phyloP scores from a whole-genome alignment of 73 alveolate genomes.

The Paramecium octaurelia region DNA sequence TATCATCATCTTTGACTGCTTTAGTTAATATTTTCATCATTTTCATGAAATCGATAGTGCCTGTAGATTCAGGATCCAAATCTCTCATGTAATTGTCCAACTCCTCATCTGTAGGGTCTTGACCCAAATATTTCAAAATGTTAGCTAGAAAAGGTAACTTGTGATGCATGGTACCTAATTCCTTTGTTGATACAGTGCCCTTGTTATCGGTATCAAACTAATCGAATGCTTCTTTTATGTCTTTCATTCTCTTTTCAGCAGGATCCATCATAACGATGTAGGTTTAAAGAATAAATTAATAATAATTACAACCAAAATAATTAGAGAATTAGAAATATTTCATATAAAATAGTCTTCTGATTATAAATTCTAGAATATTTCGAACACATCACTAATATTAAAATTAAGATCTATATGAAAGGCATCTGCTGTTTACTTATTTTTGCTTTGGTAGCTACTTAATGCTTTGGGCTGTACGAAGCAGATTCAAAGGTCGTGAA shows the following conservation, averaged over 20 bases:
- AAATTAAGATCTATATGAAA: background rate
- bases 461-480: background rate
- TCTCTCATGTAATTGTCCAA: background rate
- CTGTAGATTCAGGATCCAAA: constrained; percentile 19
- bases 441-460: background rate
- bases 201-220: constrained; percentile 56
- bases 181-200: constrained; percentile 64
- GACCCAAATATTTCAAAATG: constrained; percentile 47
- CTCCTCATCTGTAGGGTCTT: constrained; percentile 51
- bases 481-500: constrained; percentile 81
- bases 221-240: constrained; percentile 54
- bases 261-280: background rate
- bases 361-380: constrained; percentile 18
- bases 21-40: background rate
- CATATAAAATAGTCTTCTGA: background rate
- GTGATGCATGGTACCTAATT: background rate
- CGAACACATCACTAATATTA: constrained; percentile 28
- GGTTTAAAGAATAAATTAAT: background rate
- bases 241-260: constrained; percentile 22
- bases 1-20: constrained; percentile 49
- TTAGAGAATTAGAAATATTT: background rate
- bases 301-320: background rate
- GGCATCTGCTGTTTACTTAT: background rate
- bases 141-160: background rate
- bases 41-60: background rate